These are phyloP conservation scores for Volvariella surrecta DNA, from an alignment of 1,284 basidiomycete species.

Conservation along the genomic window DNA sequence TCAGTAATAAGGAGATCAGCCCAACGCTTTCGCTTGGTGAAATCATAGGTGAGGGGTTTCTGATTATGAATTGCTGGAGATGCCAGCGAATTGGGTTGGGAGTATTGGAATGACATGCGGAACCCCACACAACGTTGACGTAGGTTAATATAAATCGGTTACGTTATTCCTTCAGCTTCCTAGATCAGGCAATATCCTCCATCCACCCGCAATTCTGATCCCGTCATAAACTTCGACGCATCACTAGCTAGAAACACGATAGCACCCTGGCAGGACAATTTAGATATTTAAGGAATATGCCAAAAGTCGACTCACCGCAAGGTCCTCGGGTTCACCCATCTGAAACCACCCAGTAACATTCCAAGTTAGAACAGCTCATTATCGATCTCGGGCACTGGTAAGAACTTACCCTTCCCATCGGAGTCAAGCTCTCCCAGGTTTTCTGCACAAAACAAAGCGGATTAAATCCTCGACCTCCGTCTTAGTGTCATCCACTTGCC, in stretches of 20 bases:
- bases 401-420: slow-evolving; percentile 70
- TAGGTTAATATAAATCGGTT: no score
- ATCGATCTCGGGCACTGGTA: neutral
- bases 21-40: slow-evolving; percentile 82
- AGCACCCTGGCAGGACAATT: slow-evolving; percentile 49
- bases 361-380: neutral
- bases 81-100: slow-evolving; percentile 13
- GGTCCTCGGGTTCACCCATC: slow-evolving; percentile 74
- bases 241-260: slow-evolving; percentile 82
- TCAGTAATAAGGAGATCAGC: slow-evolving; percentile 75
- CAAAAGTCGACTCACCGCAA: slow-evolving; percentile 40
- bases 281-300: slow-evolving; percentile 6
- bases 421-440: slow-evolving; percentile 87
- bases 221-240: slow-evolving; percentile 82
- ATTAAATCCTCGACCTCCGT: neutral
- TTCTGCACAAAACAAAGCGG: slow-evolving; percentile 35
- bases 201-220: slow-evolving; percentile 77
- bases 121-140: neutral
- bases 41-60: slow-evolving; percentile 45
- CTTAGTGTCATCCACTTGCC: slow-evolving; percentile 28
- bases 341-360: slow-evolving; percentile 17
- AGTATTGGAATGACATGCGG: slow-evolving; percentile 3
- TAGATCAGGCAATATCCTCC: slow-evolving; percentile 76
- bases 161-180: slow-evolving; percentile 11
- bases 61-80: slow-evolving; percentile 4